A percentile compares a stretch with the other conserved stretches of the same genome.
These are phyloP conservation scores for Pholiota conissans DNA, from an alignment of 768 basidiomycete species.

Conservation along the genomic window DNA sequence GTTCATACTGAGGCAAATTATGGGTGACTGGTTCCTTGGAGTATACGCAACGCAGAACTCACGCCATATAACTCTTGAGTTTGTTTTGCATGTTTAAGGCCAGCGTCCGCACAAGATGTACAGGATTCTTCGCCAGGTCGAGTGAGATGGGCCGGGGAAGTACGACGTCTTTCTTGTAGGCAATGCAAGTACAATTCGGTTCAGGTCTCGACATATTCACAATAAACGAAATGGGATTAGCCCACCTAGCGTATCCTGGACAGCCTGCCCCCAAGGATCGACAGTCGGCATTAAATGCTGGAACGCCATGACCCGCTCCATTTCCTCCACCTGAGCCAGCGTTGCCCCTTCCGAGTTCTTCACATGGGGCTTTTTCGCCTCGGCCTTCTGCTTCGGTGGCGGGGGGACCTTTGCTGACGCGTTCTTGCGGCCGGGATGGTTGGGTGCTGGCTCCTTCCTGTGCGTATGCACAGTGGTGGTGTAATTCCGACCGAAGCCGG, in stretches of 20 bases:
- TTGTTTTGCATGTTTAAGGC: slow-evolving; percentile 14
- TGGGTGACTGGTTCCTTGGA: not conserved
- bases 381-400: slow-evolving; percentile 10
- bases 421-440: not conserved
- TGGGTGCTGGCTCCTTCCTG: not conserved
- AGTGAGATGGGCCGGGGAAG: not conserved
- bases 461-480: slow-evolving; percentile 10
- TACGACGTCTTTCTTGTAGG: slow-evolving; percentile 41
- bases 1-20: not conserved
- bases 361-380: slow-evolving; percentile 3
- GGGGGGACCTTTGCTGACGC: slow-evolving; percentile 12
- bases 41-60: slow-evolving; percentile 3
- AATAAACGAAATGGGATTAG: not conserved
- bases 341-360: slow-evolving; percentile 20
- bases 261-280: slow-evolving; percentile 42
- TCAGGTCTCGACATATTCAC: not conserved
- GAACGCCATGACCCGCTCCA: slow-evolving; percentile 36
- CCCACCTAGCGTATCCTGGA: slow-evolving; percentile 40
- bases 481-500: slow-evolving; percentile 8
- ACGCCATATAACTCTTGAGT: slow-evolving; percentile 23
- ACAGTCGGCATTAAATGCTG: slow-evolving; percentile 33
- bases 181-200: slow-evolving; percentile 7
- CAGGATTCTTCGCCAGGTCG: not conserved
- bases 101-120: not conserved
- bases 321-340: slow-evolving; percentile 34